These are phyloP conservation scores for Argentina anserina DNA, from an alignment of 306 rosid genomes.

Conservation along the genomic window DNA sequence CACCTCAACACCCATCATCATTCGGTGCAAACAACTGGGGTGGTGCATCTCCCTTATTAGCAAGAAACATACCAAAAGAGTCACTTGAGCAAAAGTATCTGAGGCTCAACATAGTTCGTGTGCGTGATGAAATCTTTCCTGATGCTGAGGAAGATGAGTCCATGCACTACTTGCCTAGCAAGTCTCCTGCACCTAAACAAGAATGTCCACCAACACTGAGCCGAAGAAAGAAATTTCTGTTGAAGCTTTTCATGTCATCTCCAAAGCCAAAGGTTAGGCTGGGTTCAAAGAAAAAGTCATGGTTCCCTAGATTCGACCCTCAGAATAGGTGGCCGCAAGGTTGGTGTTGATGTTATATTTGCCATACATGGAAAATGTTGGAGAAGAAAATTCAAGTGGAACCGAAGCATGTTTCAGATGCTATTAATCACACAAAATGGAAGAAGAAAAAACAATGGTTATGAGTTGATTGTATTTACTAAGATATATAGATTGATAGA, in stretches of 20 bases:
- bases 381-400: not conserved
- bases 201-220: not conserved
- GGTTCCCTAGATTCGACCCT: constrained; percentile 49
- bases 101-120: constrained; percentile 38
- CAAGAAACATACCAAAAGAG: constrained; percentile 60
- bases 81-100: constrained; percentile 58
- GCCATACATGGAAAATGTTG: not conserved
- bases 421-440: not conserved
- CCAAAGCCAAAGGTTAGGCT: constrained; percentile 27
- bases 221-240: constrained; percentile 17
- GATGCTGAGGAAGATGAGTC: not conserved
- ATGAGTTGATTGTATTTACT: not conserved
- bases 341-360: constrained; percentile 42
- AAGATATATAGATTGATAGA: not conserved
- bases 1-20: constrained; percentile 68
- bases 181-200: constrained; percentile 14
- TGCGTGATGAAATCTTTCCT: constrained; percentile 47
- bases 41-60: constrained; percentile 79
- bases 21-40: constrained; percentile 68
- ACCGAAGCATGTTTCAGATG: not conserved
- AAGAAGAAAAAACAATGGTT: not conserved
- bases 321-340: constrained; percentile 73
- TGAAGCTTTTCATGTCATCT: constrained; percentile 17
- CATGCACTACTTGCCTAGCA: not conserved
- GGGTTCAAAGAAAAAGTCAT: constrained; percentile 36